Evolutionary conservation across 1,284 basidiomycete species (phyloP), one percentile per base, ranked within the genome.

Genomic region (Coniferiporia sulphurascens): DNA sequence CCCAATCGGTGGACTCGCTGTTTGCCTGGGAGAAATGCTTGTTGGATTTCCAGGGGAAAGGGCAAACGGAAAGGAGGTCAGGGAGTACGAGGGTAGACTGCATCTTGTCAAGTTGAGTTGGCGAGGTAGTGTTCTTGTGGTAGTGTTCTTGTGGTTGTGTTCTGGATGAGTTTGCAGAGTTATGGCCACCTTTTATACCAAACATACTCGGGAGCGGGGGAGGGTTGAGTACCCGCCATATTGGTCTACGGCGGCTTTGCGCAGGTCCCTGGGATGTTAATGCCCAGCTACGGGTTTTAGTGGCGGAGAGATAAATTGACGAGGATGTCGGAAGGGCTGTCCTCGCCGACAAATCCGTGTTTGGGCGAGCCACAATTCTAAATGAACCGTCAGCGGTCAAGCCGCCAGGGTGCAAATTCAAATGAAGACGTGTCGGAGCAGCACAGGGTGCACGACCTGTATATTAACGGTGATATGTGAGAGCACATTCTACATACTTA

Each of bases 1-100:
- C 77, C 86, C 87, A 88, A 43, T 76, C 75, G 2, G 78, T 77
- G 36, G 84, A 86, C 64, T 81, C 80, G 0, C 76, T 77, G 22
- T 48, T 75, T 32, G 78, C 84, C 61, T 76, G 72, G 45, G 73
- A 71, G 68, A 83, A 83, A 72, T 84, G 73, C 45, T 83, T 81
- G 67, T 83, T 87, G 32, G 48, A 44, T 15, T 56, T 44, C 56
- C 56, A 58, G 15, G 38, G 38, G 15, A 41, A 41, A 15, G 38
- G 38, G 38, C 38, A 41, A 41, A 41, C 12, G 32, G 48, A 34
- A 58, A 59, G 2, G 63, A 63, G 13, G 32, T 63, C 21, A 58
- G 52, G 22, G 65, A 52, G 51, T 66, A 61, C n/a, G 64, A 63
- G 52, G 64, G 21, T 41, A 8, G 38, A 15, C 38, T 41, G 38